A percentile compares a stretch with the other conserved stretches of the same genome.
Conservation (phyloP, 2,329 filamentous ascomycete species). For the Exophiala sp. region DNA sequence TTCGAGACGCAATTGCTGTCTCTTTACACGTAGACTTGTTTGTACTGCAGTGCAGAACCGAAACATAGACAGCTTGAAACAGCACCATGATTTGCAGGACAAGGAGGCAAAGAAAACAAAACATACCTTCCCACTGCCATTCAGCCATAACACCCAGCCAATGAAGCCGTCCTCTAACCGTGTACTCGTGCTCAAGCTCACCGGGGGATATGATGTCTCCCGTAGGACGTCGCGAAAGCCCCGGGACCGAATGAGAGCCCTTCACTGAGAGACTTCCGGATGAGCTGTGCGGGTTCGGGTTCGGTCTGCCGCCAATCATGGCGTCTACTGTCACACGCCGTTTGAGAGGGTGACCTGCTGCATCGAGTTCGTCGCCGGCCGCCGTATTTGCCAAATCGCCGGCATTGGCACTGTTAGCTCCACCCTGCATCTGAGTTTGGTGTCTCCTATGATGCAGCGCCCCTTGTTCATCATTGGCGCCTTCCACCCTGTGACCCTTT, state of each 20-base stretch:
- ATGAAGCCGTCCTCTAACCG: constrained; percentile 60
- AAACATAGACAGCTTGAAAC: not conserved
- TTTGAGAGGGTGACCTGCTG: constrained; percentile 8
- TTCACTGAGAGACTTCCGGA: not conserved
- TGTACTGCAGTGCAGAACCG: not conserved
- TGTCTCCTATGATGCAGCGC: constrained; percentile 4
- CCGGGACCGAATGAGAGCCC: not conserved
- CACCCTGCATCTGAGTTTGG: not conserved
- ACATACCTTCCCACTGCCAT: constrained; percentile 63
- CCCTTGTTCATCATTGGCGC: constrained; percentile 1
- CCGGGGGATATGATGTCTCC: constrained; percentile 33
- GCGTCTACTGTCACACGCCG: constrained; percentile 10
- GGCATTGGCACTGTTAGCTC: not conserved
- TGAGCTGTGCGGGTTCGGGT: not conserved
- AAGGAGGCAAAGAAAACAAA: constrained; percentile 5
- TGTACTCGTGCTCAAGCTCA: constrained; percentile 52
- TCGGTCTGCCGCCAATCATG: constrained; percentile 1
- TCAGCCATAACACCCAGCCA: constrained; percentile 68
- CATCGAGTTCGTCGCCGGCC: constrained; percentile 4
- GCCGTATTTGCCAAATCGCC: not conserved
- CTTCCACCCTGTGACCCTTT: constrained; percentile 12
- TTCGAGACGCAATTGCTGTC: not conserved
- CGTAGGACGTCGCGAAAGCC: constrained; percentile 14
- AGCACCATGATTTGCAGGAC: not conserved
- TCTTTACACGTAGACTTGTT: not conserved